Base-by-base conservation (phyloP, 495 filamentous ascomycete genomes). In the Aspergillus mulundensis region DNA sequence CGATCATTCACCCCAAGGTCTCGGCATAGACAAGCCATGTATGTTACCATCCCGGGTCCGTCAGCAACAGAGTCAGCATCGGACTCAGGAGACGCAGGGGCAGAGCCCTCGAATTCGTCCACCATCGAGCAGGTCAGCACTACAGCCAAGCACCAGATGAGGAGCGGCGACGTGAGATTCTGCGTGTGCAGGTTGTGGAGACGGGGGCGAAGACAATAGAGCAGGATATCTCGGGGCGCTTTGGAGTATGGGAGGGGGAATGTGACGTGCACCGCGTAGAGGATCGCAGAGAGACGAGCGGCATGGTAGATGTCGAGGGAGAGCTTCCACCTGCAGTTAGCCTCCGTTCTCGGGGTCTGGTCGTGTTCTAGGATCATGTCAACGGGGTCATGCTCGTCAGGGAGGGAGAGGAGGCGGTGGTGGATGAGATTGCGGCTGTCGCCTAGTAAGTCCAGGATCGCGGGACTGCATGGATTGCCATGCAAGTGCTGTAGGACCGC, bases 261-360 rank as follows among this genome's bases (percentile, higher is more conserved):
- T 1, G 50, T 53, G 32, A 53, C 50, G 15, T 53, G 50, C 1
- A 53, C 7, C 20, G 50, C 50, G 24, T 53, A 53, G 39, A 53
- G 23, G 2, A 53, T 30, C 5, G 50, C 50, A 6, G 14, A 32
- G 4, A 53, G 24, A 5, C 50, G 50, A 32, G 23, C 32, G 16
- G 32, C 24, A n/a, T 36, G 50, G 23, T 53, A 53, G 14, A 53
- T 43, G 10, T 53, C 16, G 1, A 25, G 50, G 2, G 50, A 53
- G 0, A 12, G 25, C 44, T n/a, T 53, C 41, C 12, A 11, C 10
- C 30, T 38, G 25, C 20, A 18, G 11, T 50, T 30, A 6, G 5
- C 11, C 32, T 34, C 16, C 18, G 23, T 12, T 39, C 25, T 28
- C 25, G 25, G 25, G 25, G 25, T 28, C 8, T 28, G 4, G 25